phyloP scores from a whole-genome alignment of 192 early-diverging fungal genomes.

The Jimgerdemannia lactiflua region DNA sequence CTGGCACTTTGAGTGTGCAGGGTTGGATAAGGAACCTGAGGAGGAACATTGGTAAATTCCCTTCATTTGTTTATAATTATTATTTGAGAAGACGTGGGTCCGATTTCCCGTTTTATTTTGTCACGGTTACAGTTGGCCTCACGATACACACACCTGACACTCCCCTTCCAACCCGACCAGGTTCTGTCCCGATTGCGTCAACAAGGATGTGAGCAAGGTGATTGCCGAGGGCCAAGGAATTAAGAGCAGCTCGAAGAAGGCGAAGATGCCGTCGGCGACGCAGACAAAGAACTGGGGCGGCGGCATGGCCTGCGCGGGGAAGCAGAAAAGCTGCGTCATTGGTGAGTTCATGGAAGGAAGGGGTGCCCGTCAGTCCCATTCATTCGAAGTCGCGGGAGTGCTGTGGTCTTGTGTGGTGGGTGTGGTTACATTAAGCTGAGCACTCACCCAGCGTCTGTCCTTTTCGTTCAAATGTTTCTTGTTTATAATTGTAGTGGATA shows the following conservation, averaged over 20 bases:
- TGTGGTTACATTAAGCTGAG: background rate
- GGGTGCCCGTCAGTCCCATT: too few relatives aligned
- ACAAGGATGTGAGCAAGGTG: constrained; percentile 33
- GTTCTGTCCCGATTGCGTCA: constrained; percentile 44
- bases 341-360: constrained; percentile 5
- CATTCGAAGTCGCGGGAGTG: background rate
- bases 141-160: background rate
- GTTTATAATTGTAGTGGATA: constrained; percentile 23
- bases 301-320: constrained; percentile 50
- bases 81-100: background rate
- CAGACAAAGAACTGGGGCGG: constrained; percentile 53
- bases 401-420: too few relatives aligned
- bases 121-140: background rate
- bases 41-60: constrained; percentile 19
- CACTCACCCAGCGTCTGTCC: background rate
- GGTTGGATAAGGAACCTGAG: constrained; percentile 34
- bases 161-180: background rate
- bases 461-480: background rate
- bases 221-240: constrained; percentile 36
- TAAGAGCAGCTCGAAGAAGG: constrained; percentile 26
- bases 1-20: constrained; percentile 50
- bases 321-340: background rate
- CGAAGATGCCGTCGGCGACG: constrained; percentile 52
- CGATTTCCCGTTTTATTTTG: background rate
- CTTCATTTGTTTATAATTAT: constrained; percentile 20